phyloP scores from a whole-genome alignment of 2,329 filamentous ascomycete species.

The Colletotrichum scovillei region DNA sequence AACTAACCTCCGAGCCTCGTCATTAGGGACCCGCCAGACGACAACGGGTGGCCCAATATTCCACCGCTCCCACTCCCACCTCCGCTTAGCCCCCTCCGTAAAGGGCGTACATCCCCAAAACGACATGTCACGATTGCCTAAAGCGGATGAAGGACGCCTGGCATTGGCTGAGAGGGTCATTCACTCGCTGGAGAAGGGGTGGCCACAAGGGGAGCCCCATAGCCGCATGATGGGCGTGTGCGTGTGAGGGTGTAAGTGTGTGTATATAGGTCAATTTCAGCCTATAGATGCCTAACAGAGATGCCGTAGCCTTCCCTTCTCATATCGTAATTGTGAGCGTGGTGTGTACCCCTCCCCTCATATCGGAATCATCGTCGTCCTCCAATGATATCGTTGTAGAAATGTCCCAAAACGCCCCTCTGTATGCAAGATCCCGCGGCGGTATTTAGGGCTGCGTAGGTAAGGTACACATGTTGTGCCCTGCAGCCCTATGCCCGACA shows the following conservation, averaged over 20 bases:
- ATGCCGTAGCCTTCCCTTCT: neutral
- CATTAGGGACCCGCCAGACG: neutral
- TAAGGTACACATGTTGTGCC: neutral
- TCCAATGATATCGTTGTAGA: neutral
- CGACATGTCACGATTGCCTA: conserved; percentile 19
- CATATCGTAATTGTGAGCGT: neutral
- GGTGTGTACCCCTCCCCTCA: conserved; percentile 6
- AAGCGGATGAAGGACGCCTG: conserved; percentile 1
- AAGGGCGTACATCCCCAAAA: neutral
- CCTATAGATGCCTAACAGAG: neutral
- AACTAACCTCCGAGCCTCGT: neutral
- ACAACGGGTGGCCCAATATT: conserved; percentile 21
- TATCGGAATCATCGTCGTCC: neutral
- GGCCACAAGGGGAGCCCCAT: neutral
- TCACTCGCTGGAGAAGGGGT: neutral
- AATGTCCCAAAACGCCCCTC: conserved; percentile 8
- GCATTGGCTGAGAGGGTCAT: conserved; percentile 10
- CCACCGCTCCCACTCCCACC: conserved; percentile 19
- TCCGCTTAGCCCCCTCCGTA: conserved; percentile 20
- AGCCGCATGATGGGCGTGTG: neutral
- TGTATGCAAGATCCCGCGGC: conserved; percentile 6
- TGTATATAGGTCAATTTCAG: neutral
- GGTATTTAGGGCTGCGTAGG: neutral
- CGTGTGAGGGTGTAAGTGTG: neutral
- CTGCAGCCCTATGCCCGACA: neutral